Evolutionary conservation across 257 asterid species (phyloP).

Genomic region (Solanum piurae): DNA sequence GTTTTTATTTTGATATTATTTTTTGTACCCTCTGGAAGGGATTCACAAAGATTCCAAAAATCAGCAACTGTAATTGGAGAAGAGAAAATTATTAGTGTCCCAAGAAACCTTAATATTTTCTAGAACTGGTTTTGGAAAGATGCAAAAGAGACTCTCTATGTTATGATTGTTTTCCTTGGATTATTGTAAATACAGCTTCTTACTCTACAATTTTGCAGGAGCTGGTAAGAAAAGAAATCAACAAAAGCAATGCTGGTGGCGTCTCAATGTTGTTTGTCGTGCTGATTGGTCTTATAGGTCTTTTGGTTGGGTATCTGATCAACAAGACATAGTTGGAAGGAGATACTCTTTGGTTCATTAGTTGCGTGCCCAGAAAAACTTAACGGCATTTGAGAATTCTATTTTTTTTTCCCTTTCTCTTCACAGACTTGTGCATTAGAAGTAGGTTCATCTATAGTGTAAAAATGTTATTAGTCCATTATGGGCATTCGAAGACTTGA

Average conservation of each 20-base stretch:
- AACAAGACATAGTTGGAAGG: conserved; percentile 1
- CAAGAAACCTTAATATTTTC: background rate
- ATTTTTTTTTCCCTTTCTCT: background rate
- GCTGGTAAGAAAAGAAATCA: conserved; percentile 22
- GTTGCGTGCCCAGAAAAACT: background rate
- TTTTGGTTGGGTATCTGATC: conserved; percentile 50
- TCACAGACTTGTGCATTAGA: background rate
- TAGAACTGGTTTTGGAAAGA: background rate
- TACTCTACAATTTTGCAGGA: conserved; percentile 29
- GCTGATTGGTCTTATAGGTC: conserved; percentile 39
- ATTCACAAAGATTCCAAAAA: background rate
- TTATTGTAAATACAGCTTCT: background rate
- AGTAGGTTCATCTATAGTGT: background rate
- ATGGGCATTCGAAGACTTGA: background rate
- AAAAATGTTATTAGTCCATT: background rate
- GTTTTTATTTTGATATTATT: background rate
- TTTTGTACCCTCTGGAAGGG: background rate
- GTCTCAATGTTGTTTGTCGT: conserved; percentile 24
- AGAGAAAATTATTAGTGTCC: background rate
- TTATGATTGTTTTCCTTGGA: background rate
- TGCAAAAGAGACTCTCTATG: background rate
- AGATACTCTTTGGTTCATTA: background rate
- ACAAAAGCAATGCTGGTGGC: conserved; percentile 28
- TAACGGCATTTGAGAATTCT: background rate
- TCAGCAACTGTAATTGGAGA: background rate